phyloP scores from a whole-genome alignment of 164 flowering plant species.

The Nymphaea thermarum region DNA sequence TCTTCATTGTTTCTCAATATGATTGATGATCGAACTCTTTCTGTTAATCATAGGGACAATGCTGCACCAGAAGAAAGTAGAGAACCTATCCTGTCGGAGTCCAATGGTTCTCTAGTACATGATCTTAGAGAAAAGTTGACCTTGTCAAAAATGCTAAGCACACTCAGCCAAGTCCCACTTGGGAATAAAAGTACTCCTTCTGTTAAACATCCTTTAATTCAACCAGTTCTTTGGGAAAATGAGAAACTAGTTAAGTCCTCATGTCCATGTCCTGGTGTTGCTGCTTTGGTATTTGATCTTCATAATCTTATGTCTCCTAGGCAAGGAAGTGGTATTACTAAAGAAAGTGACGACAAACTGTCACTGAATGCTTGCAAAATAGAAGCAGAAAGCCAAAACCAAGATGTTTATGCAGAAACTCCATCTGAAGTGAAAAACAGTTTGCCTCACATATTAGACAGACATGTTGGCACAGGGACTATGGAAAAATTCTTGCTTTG shows the following conservation, averaged over 20 bases:
- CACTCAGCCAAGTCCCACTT: not conserved
- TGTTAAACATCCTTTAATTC: slow-evolving; percentile 8
- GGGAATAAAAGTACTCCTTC: not conserved
- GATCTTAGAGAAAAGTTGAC: slow-evolving; percentile 13
- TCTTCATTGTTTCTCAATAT: slow-evolving; percentile 50
- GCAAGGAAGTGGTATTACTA: slow-evolving; percentile 13
- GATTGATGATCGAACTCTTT: slow-evolving; percentile 29
- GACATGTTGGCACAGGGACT: slow-evolving; percentile 23
- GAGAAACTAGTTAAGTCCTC: slow-evolving; percentile 45
- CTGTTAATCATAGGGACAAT: slow-evolving; percentile 9
- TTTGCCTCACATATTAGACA: slow-evolving; percentile 15
- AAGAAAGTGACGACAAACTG: too few species aligned
- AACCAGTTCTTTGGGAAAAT: slow-evolving; percentile 10
- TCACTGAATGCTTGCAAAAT: not conserved
- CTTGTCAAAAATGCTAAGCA: not conserved
- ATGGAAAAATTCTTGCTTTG: slow-evolving; percentile 45
- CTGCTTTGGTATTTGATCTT: slow-evolving; percentile 63
- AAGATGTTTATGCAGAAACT: not conserved
- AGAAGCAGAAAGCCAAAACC: not conserved
- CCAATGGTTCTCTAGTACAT: slow-evolving; percentile 14
- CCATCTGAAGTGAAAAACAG: slow-evolving; percentile 11
- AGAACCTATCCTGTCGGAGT: slow-evolving; percentile 9
- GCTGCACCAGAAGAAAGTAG: slow-evolving; percentile 6
- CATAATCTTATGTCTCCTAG: slow-evolving; percentile 40
- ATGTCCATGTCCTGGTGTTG: slow-evolving; percentile 78